Conservation (phyloP, 2,329 filamentous ascomycete genomes). For the Stachybotrys chlorohalonatus region DNA sequence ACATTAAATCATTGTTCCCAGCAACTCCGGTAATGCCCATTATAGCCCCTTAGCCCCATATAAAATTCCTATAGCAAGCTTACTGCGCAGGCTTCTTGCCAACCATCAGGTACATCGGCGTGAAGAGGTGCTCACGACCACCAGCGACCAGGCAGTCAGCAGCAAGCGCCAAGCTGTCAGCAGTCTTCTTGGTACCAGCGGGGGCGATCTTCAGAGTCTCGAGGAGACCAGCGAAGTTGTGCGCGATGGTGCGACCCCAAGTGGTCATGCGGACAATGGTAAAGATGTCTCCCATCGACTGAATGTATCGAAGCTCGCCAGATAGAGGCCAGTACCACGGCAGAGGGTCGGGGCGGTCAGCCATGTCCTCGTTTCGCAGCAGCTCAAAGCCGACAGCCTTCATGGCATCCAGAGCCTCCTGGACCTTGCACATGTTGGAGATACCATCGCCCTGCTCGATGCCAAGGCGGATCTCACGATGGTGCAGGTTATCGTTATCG, state of each 20-base stretch:
- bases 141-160: slow-evolving; percentile 82
- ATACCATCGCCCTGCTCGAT: slow-evolving; percentile 97
- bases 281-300: slow-evolving; percentile 68
- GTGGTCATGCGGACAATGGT: slow-evolving; percentile 86
- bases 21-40: background rate
- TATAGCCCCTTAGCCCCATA: background rate
- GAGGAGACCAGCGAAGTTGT: slow-evolving; percentile 67
- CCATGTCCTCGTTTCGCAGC: slow-evolving; percentile 77
- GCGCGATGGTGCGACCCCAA: slow-evolving; percentile 64
- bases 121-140: slow-evolving; percentile 85
- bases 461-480: slow-evolving; percentile 83
- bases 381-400: slow-evolving; percentile 81
- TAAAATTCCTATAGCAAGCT: background rate
- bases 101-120: slow-evolving; percentile 97
- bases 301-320: slow-evolving; percentile 76
- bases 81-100: slow-evolving; percentile 62
- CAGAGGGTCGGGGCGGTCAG: slow-evolving; percentile 61
- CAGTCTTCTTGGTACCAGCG: slow-evolving; percentile 85
- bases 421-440: slow-evolving; percentile 89
- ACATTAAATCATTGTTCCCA: background rate
- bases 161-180: slow-evolving; percentile 73
- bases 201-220: slow-evolving; percentile 72
- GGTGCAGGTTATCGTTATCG: slow-evolving; percentile 77
- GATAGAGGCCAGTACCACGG: slow-evolving; percentile 95
- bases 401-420: slow-evolving; percentile 74